phyloP scores from a whole-genome alignment of 352 stramenopile species.

The Pythium oligandrum region DNA sequence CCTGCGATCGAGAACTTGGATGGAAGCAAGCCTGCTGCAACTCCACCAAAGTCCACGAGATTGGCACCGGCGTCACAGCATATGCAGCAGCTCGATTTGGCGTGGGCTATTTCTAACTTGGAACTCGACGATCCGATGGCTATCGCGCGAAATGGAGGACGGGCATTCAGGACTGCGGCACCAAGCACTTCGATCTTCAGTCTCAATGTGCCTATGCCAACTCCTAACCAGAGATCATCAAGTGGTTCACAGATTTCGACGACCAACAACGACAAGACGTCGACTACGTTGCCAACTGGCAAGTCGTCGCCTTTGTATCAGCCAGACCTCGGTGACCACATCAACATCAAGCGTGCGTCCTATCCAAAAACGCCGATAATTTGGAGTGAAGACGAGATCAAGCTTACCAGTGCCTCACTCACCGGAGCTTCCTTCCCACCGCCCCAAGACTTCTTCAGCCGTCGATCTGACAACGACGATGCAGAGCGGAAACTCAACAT shows the following conservation, averaged over 20 bases:
- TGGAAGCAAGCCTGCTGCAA: constrained; percentile 2
- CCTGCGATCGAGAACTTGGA: constrained; percentile 15
- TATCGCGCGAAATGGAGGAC: constrained; percentile 50
- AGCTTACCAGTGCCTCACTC: constrained; percentile 4
- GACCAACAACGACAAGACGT: constrained; percentile 8
- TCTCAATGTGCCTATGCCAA: constrained; percentile 31
- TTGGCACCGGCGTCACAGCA: constrained; percentile 62
- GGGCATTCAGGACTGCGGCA: constrained; percentile 34
- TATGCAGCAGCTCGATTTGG: constrained; percentile 75
- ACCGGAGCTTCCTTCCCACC: no score
- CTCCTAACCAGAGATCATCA: constrained; percentile 14
- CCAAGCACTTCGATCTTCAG: constrained; percentile 73
- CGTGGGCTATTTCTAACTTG: constrained; percentile 69
- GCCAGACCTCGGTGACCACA: constrained; percentile 14
- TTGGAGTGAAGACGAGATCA: constrained; percentile 14
- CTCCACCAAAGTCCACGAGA: constrained; percentile 13
- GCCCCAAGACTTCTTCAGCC: neutral
- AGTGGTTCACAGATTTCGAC: constrained; percentile 11
- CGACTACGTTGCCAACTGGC: constrained; percentile 12
- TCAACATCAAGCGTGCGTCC: constrained; percentile 14
- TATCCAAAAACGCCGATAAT: constrained; percentile 18
- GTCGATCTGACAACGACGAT: neutral
- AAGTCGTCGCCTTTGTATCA: constrained; percentile 19
- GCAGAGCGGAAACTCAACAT: no score
- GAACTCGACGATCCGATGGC: constrained; percentile 75